phyloP scores from a whole-genome alignment of 177 flowering plant genomes.

The Vitis hybrid region DNA sequence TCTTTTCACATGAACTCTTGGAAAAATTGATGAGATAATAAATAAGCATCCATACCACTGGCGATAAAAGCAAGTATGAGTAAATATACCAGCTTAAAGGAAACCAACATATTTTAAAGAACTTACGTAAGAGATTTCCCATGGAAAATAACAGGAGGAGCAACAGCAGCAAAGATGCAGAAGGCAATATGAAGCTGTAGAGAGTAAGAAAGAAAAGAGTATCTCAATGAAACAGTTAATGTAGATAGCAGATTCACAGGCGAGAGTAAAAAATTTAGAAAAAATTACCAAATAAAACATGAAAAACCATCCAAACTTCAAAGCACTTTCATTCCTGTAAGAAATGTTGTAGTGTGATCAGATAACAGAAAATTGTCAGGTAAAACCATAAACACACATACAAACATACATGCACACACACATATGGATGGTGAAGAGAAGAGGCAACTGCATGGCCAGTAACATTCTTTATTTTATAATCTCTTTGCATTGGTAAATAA shows the following conservation, averaged over 20 bases:
- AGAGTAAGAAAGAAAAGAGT: background rate
- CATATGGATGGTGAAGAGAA: too few species aligned
- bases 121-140: conserved; percentile 61
- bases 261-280: background rate
- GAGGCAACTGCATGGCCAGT: too few species aligned
- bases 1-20: too few species aligned
- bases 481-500: too few species aligned
- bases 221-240: conserved; percentile 4
- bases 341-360: conserved; percentile 2
- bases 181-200: conserved; percentile 85
- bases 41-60: too few species aligned
- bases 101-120: background rate
- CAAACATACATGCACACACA: too few species aligned
- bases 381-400: background rate
- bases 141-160: conserved; percentile 50
- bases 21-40: too few species aligned
- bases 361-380: background rate
- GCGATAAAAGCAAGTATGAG: background rate
- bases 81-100: background rate
- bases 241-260: background rate
- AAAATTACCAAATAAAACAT: conserved; percentile 69
- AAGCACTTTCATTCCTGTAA: conserved; percentile 88
- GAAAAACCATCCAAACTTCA: conserved; percentile 91
- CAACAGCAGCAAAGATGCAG: conserved; percentile 61
- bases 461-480: too few species aligned